Evolutionary conservation across 805 yeast species (phyloP), one percentile per base, ranked within the genome.

Genomic region (Myxozyma neotropica): DNA sequence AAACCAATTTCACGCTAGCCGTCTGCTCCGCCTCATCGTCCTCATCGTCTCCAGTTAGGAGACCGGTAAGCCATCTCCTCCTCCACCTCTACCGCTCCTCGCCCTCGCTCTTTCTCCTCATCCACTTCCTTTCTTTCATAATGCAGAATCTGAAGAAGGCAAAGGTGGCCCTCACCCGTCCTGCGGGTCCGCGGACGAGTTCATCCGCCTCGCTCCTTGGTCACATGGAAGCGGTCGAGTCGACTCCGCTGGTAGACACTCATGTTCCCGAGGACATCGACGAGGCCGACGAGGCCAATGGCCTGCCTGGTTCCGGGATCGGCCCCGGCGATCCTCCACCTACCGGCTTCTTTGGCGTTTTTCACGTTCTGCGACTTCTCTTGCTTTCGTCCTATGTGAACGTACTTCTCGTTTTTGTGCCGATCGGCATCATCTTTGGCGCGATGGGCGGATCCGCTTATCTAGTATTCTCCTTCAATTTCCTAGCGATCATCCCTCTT

Each of bases 401-500:
- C 73, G 80, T 83, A 67, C 75, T 94, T 48, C 77, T 93, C 36
- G 68, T 90, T 0, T 89, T 90, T 71, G 96, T 92, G n/a, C 97
- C 98, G 2, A 67, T 93, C 19, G 99, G 98, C 31, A 75, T 92
- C 13, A 44, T 83, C n/a, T 85, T 92, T 35, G 96, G 92, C 2
- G 72, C 71, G 48, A 69, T 85, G 15, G 79, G 76, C 17, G 80
- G 85, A 78, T 75, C 83, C 4, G 78, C 86, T 53, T 76, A 78
- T 65, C 77, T 71, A 68, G 76, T 85, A 1, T 93, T 93, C 70
- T 71, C 81, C 71, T 75, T 90, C 67, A 93, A 93, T 73, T 94
- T 93, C 77, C 71, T 88, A 54, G 96, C 96, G 36, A 93, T 93
- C 68, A 84, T 94, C 44, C 98, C 98, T 15, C 78, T 94, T 69